Percentiles rank a stretch among this genome's conserved stretches.
Evolutionary conservation across 1,284 basidiomycete genomes (phyloP).

Genomic region (Ustilago bromivora): DNA sequence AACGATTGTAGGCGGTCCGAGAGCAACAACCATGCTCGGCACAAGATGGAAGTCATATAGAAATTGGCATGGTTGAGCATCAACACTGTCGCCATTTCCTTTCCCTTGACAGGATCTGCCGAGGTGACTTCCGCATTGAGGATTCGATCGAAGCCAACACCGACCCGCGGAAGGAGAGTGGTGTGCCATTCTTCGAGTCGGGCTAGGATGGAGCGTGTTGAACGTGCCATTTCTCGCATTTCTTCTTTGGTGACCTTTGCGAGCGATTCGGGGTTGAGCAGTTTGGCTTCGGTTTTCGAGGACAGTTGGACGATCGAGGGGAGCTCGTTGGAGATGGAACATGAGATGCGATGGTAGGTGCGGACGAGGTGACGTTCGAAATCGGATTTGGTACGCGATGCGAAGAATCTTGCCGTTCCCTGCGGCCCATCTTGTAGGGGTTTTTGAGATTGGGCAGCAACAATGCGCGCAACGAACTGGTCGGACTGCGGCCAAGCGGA

Average conservation of each 20-base stretch:
- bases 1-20: constrained; percentile 33
- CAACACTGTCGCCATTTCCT: constrained; percentile 20
- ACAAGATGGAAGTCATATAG: constrained; percentile 35
- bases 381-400: constrained; percentile 18
- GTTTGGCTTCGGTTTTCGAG: constrained; percentile 16
- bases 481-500: constrained; percentile 26
- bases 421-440: background rate
- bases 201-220: constrained; percentile 27
- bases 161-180: constrained; percentile 11
- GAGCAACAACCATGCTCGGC: constrained; percentile 33
- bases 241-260: constrained; percentile 30
- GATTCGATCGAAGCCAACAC: constrained; percentile 18
- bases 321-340: constrained; percentile 16
- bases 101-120: constrained; percentile 16
- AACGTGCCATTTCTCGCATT: constrained; percentile 31
- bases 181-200: constrained; percentile 29
- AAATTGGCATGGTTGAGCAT: constrained; percentile 33
- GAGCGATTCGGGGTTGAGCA: constrained; percentile 27
- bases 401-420: background rate
- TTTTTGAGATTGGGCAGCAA: constrained; percentile 6
- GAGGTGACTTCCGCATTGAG: constrained; percentile 13
- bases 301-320: constrained; percentile 23
- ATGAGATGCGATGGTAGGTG: constrained; percentile 3
- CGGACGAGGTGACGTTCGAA: constrained; percentile 17
- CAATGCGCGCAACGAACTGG: background rate